Evolutionary conservation across 768 basidiomycete genomes (phyloP), one percentile per base, ranked within the genome.

Genomic region (Daedaleopsis nitida): DNA sequence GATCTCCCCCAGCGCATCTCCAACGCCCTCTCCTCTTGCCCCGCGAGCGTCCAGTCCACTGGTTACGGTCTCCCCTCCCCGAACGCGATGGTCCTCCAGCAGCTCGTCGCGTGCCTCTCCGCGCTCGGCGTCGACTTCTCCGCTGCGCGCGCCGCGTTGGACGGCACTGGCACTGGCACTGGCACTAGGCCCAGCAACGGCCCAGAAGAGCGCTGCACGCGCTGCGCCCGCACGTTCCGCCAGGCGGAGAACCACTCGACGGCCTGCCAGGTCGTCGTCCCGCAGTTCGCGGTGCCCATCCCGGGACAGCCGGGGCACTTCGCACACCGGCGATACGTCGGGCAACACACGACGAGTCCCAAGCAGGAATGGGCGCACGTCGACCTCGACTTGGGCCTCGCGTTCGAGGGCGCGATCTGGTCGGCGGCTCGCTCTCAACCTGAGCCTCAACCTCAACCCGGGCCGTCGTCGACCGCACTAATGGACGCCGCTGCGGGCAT

Each of bases 1-100:
- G 52, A 61, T 56, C 17, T 66, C 24, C 52, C 45, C 11, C 54
- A 63, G 39, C 47, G 53, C 52, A 50, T 63, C 45, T 52, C 57
- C 17, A 51, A 52, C 42, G 62, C 62, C 12, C 47, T 61, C 32
- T 34, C 37, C 23, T 13, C 37, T 12, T 21, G 32, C 19, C 19
- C 19, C 10, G 44, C 62, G 16, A 43, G 32, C 37, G 57, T 39
- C n/a, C 52, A 56, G 8, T 4, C 14, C 42, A 3, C 42, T 13
- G n/a, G 42, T 10, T 11, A n/a, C 42, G 17, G 21, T 17, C n/a
- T 2, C 17, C 44, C 44, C 44, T 4, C 44, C 44, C 13, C 44
- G n/a, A 9, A 21, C 44, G 16, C 13, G 9, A 8, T 5, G 3
- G n/a, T 45, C 44, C 44, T 45, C 44, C 44, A 38, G 37, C 14